Percentiles rank a stretch among this genome's conserved stretches.
These are phyloP conservation scores for Pseudonitzschia multistriata DNA, from an alignment of 108 stramenopile genomes.

Conservation along the genomic window DNA sequence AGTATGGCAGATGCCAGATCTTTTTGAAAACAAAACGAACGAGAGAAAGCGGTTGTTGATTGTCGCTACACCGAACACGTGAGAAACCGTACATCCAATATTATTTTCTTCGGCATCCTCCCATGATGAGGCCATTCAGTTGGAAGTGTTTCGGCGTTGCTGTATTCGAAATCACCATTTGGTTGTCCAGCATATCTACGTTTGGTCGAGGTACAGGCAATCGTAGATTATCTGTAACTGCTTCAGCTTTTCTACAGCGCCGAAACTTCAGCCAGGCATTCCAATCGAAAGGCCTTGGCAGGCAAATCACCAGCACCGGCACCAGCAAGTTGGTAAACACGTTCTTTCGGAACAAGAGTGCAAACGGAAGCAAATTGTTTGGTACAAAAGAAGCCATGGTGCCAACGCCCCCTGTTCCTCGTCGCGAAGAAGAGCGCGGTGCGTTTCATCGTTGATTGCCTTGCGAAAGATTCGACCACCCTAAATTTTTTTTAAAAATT, in stretches of 20 bases:
- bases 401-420: constrained; percentile 41
- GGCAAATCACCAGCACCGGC: background rate
- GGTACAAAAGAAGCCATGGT: constrained; percentile 14
- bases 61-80: background rate
- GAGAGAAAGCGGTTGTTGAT: too few species aligned
- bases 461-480: background rate
- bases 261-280: background rate
- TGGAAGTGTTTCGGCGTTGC: background rate
- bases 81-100: background rate
- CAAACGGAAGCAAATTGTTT: background rate
- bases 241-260: constrained; percentile 6
- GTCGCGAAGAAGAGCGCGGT: constrained; percentile 57
- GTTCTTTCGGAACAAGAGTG: background rate
- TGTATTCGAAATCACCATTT: background rate
- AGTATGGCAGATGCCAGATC: too few species aligned
- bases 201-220: background rate
- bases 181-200: background rate
- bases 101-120: background rate
- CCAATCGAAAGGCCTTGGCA: background rate
- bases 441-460: background rate
- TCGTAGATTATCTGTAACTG: background rate
- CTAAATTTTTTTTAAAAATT: too few species aligned
- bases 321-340: background rate
- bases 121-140: constrained; percentile 1
- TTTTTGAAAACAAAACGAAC: too few species aligned